Base-by-base conservation (phyloP, 345 rosid species). In the Murraya koenigii region DNA sequence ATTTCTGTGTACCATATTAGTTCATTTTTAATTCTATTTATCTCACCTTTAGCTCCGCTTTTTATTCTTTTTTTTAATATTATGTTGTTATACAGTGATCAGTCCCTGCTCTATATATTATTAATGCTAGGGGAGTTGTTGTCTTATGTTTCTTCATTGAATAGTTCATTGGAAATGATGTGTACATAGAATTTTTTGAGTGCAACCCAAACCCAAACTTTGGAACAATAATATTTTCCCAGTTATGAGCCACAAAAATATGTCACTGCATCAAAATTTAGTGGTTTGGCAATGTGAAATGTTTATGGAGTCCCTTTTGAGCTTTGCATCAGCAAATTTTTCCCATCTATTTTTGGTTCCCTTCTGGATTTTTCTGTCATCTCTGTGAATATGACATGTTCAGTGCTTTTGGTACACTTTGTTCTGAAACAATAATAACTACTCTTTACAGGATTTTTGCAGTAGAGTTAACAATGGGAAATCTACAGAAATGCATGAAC, bases 381-480 rank as follows among this genome's bases (percentile, higher is more conserved):
- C 55, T 25, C 32, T 23, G 41, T 41, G 64, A 56, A 66, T 63
- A 39, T 55, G 41, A 74, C 75, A 33, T 55, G 44, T 20, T 61
- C 15, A 62, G 33, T 28, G 72, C 71, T 80, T 79, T 66, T 8
- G 20, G 32, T 52, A 22, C 63, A 32, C 33, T 64, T 44, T 67
- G 66, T 78, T 59, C 56, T 58, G 75, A 38, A 69, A 81, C 22
- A 68, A 59, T 60, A 52, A 80, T 41, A 60, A 11, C 23, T 77
- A 68, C 78, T 74, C 71, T 76, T 81, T 78, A 77, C 91, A 96
- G 98, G 89, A 84, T 78, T 83, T 80, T 85, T 83, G 82, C 76
- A 80, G 86, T 74, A 60, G 87, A 69, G 82, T 82, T 80, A 79
- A 77, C 80, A 89, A 85, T n/a, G 83, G 79, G 65, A 90, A 83